Evolutionary conservation across 805 yeast species (phyloP).

Genomic region (Candida corydali): DNA sequence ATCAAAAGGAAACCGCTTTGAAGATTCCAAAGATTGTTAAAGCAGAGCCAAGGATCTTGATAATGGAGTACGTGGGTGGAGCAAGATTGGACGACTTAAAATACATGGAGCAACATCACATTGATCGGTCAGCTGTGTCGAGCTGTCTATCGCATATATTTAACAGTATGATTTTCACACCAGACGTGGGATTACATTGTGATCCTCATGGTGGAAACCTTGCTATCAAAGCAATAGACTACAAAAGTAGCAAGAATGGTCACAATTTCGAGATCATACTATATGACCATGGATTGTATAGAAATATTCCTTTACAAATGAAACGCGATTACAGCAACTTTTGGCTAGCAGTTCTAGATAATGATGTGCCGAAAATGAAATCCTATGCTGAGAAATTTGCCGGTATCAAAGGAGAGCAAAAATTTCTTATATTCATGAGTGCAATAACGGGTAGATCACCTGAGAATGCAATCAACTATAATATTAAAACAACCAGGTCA

Average conservation of each 20-base stretch:
- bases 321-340: slow-evolving; percentile 83
- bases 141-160: slow-evolving; percentile 85
- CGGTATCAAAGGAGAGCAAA: slow-evolving; percentile 65
- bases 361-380: slow-evolving; percentile 62
- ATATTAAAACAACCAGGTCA: slow-evolving; percentile 49
- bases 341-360: slow-evolving; percentile 85
- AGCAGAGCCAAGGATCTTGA: slow-evolving; percentile 66
- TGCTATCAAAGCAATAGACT: slow-evolving; percentile 63
- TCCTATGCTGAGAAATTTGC: slow-evolving; percentile 76
- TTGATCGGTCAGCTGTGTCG: slow-evolving; percentile 75
- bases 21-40: slow-evolving; percentile 69
- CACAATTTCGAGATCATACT: slow-evolving; percentile 88
- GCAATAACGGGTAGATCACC: slow-evolving; percentile 95
- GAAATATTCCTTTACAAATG: slow-evolving; percentile 74
- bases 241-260: slow-evolving; percentile 23
- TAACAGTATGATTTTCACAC: slow-evolving; percentile 93
- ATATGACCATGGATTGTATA: slow-evolving; percentile 92
- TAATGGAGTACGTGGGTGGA: slow-evolving; percentile 87
- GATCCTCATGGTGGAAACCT: slow-evolving; percentile 98
- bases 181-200: slow-evolving; percentile 88
- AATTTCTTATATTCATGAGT: slow-evolving; percentile 79
- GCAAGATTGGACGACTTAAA: slow-evolving; percentile 73
- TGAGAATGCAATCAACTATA: slow-evolving; percentile 64
- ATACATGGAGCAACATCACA: slow-evolving; percentile 57
- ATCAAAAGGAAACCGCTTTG: slow-evolving; percentile 62